Base-by-base conservation (phyloP, 2,329 filamentous ascomycete genomes). In the Eutypa lata region DNA sequence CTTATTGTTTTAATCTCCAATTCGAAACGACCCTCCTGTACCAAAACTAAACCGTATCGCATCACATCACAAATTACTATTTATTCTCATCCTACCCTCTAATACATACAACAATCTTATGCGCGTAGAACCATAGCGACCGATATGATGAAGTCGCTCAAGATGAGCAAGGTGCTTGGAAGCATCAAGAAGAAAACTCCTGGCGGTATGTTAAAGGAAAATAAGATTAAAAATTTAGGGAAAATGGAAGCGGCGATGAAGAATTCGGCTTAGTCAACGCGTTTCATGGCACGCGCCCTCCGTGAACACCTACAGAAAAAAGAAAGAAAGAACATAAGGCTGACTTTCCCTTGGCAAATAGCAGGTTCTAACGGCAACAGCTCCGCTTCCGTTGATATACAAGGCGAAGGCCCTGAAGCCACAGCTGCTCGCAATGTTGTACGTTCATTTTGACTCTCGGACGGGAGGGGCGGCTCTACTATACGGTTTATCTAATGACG, bases 401-500 rank as follows among this genome's bases (percentile, higher is more conserved):
- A 67, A 26, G 74, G 75, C 54, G 84, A 87, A 63, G 82, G 82
- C 14, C 88, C 88, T 51, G 88, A 90, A 71, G 82, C 78, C 54
- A 86, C 82, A 64, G 87, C 83, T 44, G 71, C 77, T 49, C 80
- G 82, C 61, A 86, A 78, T 66, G 85, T 90, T 71, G 86, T 89
- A 81, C 68, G 82, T 73, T 47, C 46, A 47, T 31, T 18, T 31
- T 24, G 28, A 47, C 31, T 43, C 48, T 49, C 49, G 19, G 49
- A n/a, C n/a, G n/a, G 49, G n/a, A 35, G 24, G 16, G 59, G 44
- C 2, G 52, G 33, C n/a, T 44, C 33, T 43, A 50, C 44, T 22
- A 44, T 50, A 50, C 44, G 22, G 43, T 49, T 7, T 35, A 24
- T 52, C 38, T 52, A 48, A 64, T 62, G 44, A 61, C 16, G 24